Evolutionary conservation across 2,329 filamentous ascomycete genomes (phyloP).

Genomic region (Apiospora rasikravindrae): DNA sequence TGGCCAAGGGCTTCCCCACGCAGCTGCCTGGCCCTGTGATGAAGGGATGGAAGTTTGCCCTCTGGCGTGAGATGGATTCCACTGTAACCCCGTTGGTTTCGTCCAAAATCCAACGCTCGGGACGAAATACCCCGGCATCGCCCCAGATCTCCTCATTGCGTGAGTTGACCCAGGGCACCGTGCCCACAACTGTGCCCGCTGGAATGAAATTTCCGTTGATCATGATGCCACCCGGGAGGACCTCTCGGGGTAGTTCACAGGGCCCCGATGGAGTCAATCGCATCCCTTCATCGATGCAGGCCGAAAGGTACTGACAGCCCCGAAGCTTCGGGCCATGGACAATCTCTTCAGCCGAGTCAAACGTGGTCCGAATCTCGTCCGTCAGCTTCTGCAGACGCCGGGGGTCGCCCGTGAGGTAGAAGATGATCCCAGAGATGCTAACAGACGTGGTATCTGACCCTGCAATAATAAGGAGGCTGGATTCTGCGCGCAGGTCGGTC

Average conservation of each 20-base stretch:
- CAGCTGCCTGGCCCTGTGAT: conserved; percentile 27
- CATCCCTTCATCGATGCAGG: conserved; percentile 36
- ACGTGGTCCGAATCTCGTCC: not conserved
- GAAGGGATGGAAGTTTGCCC: not conserved
- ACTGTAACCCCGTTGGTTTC: not conserved
- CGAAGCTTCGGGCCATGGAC: conserved; percentile 26
- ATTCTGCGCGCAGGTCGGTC: conserved; percentile 26
- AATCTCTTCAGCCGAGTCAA: not conserved
- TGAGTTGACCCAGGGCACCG: not conserved
- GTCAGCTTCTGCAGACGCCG: not conserved
- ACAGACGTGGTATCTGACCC: conserved; percentile 31
- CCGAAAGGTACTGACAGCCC: conserved; percentile 29
- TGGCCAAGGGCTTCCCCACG: conserved; percentile 31
- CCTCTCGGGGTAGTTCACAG: conserved; percentile 29
- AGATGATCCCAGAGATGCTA: conserved; percentile 22
- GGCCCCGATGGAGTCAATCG: conserved; percentile 28
- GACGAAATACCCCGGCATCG: not conserved
- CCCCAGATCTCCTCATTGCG: not conserved
- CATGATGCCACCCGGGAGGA: not conserved
- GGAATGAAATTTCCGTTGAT: not conserved
- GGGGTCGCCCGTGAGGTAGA: not conserved
- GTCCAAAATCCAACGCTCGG: not conserved
- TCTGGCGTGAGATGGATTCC: not conserved
- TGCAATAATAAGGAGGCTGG: conserved; percentile 30
- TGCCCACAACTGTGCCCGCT: not conserved